phyloP scores from a whole-genome alignment of 768 basidiomycete genomes.

The Pulveroboletus frians region DNA sequence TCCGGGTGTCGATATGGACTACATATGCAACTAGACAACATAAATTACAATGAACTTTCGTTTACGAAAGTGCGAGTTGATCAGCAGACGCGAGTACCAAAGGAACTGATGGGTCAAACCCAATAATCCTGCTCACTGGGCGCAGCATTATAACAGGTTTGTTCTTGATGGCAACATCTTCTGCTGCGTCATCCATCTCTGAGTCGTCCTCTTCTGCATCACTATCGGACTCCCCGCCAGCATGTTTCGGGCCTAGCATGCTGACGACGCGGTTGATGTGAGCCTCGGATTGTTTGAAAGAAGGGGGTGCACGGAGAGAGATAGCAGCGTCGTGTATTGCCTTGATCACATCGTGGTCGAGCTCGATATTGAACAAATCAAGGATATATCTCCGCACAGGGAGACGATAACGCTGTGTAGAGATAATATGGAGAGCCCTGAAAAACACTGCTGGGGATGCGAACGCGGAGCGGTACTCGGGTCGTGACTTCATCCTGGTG shows the following conservation, averaged over 20 bases:
- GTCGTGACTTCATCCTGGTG: conserved; percentile 68
- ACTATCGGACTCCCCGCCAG: conserved; percentile 52
- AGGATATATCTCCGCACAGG: conserved; percentile 90
- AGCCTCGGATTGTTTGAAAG: conserved; percentile 40
- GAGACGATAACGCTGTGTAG: conserved; percentile 83
- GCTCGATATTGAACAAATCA: conserved; percentile 84
- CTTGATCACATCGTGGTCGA: conserved; percentile 58
- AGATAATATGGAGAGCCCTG: conserved; percentile 82
- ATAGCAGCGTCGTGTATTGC: conserved; percentile 49
- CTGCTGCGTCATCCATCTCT: conserved; percentile 41
- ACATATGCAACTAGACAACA: conserved; percentile 13
- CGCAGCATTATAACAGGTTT: conserved; percentile 52
- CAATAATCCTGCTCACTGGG: conserved; percentile 55
- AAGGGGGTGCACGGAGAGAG: conserved; percentile 44
- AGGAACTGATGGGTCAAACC: conserved; percentile 39
- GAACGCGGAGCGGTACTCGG: conserved; percentile 73
- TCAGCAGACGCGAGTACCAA: background rate
- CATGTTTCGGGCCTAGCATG: conserved; percentile 54
- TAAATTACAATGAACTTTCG: conserved; percentile 19
- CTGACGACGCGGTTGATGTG: conserved; percentile 49
- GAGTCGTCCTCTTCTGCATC: conserved; percentile 52
- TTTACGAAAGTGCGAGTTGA: background rate
- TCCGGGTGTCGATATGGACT: conserved; percentile 1
- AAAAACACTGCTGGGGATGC: conserved; percentile 73
- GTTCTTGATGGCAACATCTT: conserved; percentile 37